A percentile compares a stretch with the other conserved stretches of the same genome.
Conservation (phyloP, 2,329 filamentous ascomycete genomes). For the Ophiostoma triangulosporum region DNA sequence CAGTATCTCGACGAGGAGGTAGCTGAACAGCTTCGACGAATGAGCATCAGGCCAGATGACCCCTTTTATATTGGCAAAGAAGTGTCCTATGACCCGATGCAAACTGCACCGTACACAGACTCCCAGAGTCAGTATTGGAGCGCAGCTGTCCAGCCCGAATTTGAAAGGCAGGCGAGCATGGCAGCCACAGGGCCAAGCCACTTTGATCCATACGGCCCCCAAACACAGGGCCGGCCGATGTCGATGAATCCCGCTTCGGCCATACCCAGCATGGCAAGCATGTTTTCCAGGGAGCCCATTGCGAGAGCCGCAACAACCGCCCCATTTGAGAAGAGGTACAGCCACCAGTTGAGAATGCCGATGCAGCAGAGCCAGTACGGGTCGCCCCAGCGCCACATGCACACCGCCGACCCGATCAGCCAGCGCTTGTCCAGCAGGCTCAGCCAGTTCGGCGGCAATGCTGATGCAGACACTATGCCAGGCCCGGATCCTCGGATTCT, state of each 20-base stretch:
- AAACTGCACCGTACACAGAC: neutral
- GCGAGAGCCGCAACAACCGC: constrained; percentile 4
- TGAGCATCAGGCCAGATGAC: neutral
- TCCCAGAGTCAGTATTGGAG: neutral
- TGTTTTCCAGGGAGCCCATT: neutral
- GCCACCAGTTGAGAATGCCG: too few relatives aligned
- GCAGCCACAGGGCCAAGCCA: neutral
- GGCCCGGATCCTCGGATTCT: constrained; percentile 10
- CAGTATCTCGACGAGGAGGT: neutral
- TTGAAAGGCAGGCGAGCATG: neutral
- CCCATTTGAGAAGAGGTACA: constrained; percentile 1
- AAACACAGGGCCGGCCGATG: neutral
- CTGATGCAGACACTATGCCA: neutral
- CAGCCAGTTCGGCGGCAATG: neutral
- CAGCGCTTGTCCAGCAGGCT: neutral
- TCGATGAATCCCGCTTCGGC: neutral
- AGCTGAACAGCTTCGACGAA: neutral
- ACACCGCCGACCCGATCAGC: neutral
- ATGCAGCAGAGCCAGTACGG: neutral
- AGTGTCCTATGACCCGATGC: neutral
- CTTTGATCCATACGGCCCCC: neutral
- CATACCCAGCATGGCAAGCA: neutral
- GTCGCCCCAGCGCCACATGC: neutral
- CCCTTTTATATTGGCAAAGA: neutral
- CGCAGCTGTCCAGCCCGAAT: neutral